Evolutionary conservation across 768 basidiomycete genomes (phyloP).

Genomic region (Macrolepiota dolichaula): DNA sequence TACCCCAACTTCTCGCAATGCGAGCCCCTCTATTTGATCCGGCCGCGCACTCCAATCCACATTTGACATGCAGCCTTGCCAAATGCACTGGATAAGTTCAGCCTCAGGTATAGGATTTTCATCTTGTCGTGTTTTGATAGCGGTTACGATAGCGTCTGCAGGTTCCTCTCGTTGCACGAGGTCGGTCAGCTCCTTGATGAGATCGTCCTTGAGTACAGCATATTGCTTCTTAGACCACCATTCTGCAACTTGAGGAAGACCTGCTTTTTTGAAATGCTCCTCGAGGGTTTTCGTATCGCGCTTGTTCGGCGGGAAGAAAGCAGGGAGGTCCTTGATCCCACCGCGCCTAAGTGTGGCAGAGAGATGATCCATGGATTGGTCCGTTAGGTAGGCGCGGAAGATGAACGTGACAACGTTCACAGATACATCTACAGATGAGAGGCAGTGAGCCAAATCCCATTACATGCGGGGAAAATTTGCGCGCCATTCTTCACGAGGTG

Average conservation of each 20-base stretch:
- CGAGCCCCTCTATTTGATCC: constrained; percentile 88
- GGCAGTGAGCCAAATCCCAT: constrained; percentile 3
- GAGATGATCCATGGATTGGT: constrained; percentile 90
- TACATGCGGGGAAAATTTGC: constrained; percentile 13
- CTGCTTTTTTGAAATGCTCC: constrained; percentile 82
- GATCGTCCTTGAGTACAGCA: constrained; percentile 74
- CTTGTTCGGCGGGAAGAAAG: constrained; percentile 86
- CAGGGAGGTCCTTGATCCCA: constrained; percentile 79
- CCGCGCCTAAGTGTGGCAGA: constrained; percentile 78
- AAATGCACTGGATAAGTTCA: constrained; percentile 86
- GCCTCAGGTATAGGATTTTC: constrained; percentile 81
- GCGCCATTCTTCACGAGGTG: constrained; percentile 93
- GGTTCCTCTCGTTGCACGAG: constrained; percentile 69
- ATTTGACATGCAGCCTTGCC: constrained; percentile 85
- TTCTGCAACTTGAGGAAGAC: constrained; percentile 77
- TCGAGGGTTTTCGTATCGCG: constrained; percentile 73
- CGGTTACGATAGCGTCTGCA: constrained; percentile 65
- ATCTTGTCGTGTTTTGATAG: constrained; percentile 69
- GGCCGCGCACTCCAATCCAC: constrained; percentile 88
- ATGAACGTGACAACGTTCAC: constrained; percentile 72
- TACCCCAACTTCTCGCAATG: constrained; percentile 86
- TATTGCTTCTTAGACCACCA: constrained; percentile 94
- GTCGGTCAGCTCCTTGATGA: constrained; percentile 66
- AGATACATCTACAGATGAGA: constrained; percentile 57
- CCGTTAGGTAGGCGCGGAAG: constrained; percentile 76